Conservation (phyloP, 371 early-diverging fungal species). For the Mucor mucedo region DNA sequence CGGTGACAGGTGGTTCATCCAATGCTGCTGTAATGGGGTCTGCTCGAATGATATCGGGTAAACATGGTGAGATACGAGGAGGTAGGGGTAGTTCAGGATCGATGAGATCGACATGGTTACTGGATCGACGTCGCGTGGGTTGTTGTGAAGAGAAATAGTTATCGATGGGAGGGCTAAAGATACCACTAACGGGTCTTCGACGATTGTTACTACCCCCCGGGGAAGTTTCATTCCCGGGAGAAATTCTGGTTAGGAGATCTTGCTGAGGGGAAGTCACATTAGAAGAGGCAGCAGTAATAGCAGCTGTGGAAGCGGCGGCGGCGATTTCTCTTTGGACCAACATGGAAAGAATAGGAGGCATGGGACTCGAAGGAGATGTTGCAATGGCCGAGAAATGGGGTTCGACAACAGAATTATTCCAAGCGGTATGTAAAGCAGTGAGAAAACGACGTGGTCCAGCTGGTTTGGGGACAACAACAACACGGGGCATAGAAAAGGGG, state of each 20-base stretch:
- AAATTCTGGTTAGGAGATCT: conserved; percentile 3
- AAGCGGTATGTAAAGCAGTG: conserved; percentile 62
- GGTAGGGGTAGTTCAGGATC: too few species aligned
- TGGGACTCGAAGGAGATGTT: conserved; percentile 53
- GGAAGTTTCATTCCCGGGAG: conserved; percentile 1
- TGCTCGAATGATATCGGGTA: neutral
- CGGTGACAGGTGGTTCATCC: neutral
- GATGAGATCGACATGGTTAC: neutral
- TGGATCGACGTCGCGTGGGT: conserved; percentile 4
- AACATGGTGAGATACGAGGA: neutral
- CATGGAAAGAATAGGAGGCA: conserved; percentile 27
- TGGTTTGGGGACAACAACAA: conserved; percentile 65
- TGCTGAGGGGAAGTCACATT: neutral
- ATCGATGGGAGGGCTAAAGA: conserved; percentile 28
- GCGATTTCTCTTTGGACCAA: conserved; percentile 24
- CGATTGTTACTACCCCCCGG: conserved; percentile 1
- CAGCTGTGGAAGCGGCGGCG: conserved; percentile 5
- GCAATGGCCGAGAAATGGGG: conserved; percentile 61
- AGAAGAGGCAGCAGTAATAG: conserved; percentile 10
- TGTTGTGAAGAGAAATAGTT: conserved; percentile 27
- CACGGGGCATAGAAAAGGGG: conserved; percentile 48
- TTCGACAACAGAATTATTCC: conserved; percentile 52
- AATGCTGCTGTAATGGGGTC: neutral
- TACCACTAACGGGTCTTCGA: conserved; percentile 24
- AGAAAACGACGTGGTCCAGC: conserved; percentile 63